A percentile compares a stretch with the other conserved stretches of the same genome.
phyloP scores from a whole-genome alignment of 1,139 yeast species.

The Nadsonia starkeyi-henricii region DNA sequence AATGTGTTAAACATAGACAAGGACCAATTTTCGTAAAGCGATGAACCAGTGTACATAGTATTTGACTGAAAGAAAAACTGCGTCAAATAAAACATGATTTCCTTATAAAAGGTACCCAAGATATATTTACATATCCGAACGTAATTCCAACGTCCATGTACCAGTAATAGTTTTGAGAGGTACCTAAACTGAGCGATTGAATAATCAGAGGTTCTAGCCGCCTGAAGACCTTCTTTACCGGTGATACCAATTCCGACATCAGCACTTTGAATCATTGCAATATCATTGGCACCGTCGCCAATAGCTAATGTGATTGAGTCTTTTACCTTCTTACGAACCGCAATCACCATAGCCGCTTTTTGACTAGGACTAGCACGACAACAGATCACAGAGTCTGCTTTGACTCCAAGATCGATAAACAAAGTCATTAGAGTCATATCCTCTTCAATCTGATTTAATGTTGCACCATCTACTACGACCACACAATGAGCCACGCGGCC shows the following conservation, averaged over 20 bases:
- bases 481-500: constrained; percentile 87
- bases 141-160: constrained; percentile 93
- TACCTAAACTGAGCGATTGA: constrained; percentile 91
- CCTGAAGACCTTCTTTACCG: constrained; percentile 93
- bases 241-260: constrained; percentile 96
- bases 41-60: constrained; percentile 84
- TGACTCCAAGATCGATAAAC: constrained; percentile 71
- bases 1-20: constrained; percentile 92
- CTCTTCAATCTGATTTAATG: constrained; percentile 55
- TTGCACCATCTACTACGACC: constrained; percentile 82
- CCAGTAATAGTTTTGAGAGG: constrained; percentile 65
- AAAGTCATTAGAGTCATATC: constrained; percentile 59
- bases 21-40: constrained; percentile 91
- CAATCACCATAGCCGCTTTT: constrained; percentile 76
- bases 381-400: constrained; percentile 82
- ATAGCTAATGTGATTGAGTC: constrained; percentile 78
- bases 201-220: constrained; percentile 89
- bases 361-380: constrained; percentile 97
- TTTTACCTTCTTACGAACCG: constrained; percentile 53
- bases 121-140: constrained; percentile 85
- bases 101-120: constrained; percentile 89
- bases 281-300: constrained; percentile 99
- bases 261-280: constrained; percentile 98
- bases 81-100: constrained; percentile 72
- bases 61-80: constrained; percentile 80